These are phyloP conservation scores for Aureobasidium sp. DNA, from an alignment of 2,329 filamentous ascomycete species.

Conservation along the genomic window DNA sequence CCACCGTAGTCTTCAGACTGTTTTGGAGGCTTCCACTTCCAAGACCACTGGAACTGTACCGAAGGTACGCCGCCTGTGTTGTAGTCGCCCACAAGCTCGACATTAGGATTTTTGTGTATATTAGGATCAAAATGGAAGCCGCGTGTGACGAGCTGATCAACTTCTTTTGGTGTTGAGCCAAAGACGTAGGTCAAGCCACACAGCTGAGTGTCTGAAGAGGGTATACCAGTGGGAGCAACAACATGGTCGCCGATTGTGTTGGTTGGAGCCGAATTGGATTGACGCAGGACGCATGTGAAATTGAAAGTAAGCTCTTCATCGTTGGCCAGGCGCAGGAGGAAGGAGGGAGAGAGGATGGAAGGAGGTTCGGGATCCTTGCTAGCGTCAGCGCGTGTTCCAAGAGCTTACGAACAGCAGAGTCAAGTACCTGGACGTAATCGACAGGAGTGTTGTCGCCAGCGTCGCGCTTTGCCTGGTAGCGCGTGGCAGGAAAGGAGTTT, in stretches of 20 bases:
- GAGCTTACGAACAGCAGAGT: background rate
- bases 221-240: conserved; percentile 13
- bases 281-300: conserved; percentile 77
- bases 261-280: conserved; percentile 19
- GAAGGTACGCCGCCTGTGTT: conserved; percentile 73
- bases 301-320: conserved; percentile 90
- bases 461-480: conserved; percentile 64
- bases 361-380: conserved; percentile 64
- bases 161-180: conserved; percentile 73
- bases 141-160: conserved; percentile 87
- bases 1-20: conserved; percentile 69
- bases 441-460: conserved; percentile 64
- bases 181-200: conserved; percentile 89
- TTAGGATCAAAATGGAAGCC: conserved; percentile 98
- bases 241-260: conserved; percentile 46
- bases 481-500: conserved; percentile 78
- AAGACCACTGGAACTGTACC: conserved; percentile 87
- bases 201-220: conserved; percentile 61
- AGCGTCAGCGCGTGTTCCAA: conserved; percentile 2
- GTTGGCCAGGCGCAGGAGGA: conserved; percentile 78
- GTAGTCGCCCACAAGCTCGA: conserved; percentile 89
- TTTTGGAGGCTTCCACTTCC: conserved; percentile 95
- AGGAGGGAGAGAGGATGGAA: conserved; percentile 48
- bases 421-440: conserved; percentile 81
- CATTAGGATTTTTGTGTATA: conserved; percentile 92